Conservation (phyloP, 2,329 filamentous ascomycete genomes). For the Ilyonectria sp. region DNA sequence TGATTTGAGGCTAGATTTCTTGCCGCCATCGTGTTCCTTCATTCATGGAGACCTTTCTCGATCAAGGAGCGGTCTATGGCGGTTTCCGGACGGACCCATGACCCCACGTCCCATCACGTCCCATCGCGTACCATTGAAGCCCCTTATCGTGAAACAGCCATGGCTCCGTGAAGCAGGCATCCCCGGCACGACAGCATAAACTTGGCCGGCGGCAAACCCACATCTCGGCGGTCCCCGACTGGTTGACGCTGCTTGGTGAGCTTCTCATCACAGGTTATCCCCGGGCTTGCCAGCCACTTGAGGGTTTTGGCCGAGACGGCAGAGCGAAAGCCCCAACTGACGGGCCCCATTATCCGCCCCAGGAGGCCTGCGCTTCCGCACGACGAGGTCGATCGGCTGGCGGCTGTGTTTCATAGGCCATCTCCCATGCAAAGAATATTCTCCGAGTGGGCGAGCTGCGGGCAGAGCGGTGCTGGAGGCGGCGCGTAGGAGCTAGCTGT, state of each 20-base stretch:
- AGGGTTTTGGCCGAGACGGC: slow-evolving; percentile 17
- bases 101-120: slow-evolving; percentile 28
- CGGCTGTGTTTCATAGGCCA: slow-evolving; percentile 36
- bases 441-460: slow-evolving; percentile 27
- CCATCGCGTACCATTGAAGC: slow-evolving; percentile 39
- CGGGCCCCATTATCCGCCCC: neutral
- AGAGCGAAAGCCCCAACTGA: neutral
- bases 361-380: neutral
- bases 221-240: slow-evolving; percentile 35
- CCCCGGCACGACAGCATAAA: slow-evolving; percentile 38
- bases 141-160: slow-evolving; percentile 46
- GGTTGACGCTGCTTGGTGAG: slow-evolving; percentile 25
- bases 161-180: slow-evolving; percentile 38
- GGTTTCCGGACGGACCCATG: slow-evolving; percentile 36
- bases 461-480: neutral
- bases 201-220: slow-evolving; percentile 40
- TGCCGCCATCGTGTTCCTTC: slow-evolving; percentile 22
- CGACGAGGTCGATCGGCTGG: slow-evolving; percentile 26
- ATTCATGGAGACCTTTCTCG: slow-evolving; percentile 22
- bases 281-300: slow-evolving; percentile 33
- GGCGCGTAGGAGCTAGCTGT: slow-evolving; percentile 14
- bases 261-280: slow-evolving; percentile 30
- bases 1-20: slow-evolving; percentile 19
- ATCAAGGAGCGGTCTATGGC: slow-evolving; percentile 30
- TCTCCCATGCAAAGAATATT: slow-evolving; percentile 31